phyloP scores from a whole-genome alignment of 768 basidiomycete genomes.

The Leccinum subgranulosum region DNA sequence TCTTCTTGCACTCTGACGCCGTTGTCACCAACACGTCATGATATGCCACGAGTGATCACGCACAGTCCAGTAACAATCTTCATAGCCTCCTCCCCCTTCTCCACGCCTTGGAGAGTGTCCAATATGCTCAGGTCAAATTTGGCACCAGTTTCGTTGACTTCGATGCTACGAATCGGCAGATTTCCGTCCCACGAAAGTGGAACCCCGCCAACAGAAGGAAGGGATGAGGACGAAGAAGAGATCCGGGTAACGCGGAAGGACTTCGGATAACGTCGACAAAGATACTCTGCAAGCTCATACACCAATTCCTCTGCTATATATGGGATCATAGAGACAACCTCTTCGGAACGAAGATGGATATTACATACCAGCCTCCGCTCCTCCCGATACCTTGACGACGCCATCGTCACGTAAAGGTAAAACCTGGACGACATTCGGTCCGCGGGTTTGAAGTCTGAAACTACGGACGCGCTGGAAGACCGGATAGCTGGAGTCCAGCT shows the following conservation, averaged over 20 bases:
- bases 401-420: conserved; percentile 42
- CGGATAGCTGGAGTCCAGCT: conserved; percentile 59
- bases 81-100: conserved; percentile 50
- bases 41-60: conserved; percentile 24
- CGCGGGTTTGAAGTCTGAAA: conserved; percentile 52
- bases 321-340: not conserved
- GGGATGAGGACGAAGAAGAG: not conserved
- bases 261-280: conserved; percentile 57
- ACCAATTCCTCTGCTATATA: conserved; percentile 60
- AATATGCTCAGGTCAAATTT: conserved; percentile 48
- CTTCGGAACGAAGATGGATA: not conserved
- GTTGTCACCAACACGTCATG: conserved; percentile 4
- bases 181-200: conserved; percentile 40
- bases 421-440: conserved; percentile 45
- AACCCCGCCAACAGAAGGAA: conserved; percentile 22
- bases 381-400: conserved; percentile 28
- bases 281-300: conserved; percentile 66
- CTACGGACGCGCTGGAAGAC: conserved; percentile 53
- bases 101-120: conserved; percentile 15
- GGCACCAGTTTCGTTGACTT: conserved; percentile 45
- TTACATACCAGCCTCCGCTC: conserved; percentile 27
- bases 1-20: conserved; percentile 51
- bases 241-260: conserved; percentile 50
- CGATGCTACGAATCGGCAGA: conserved; percentile 49
- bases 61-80: conserved; percentile 60